These are phyloP conservation scores for Biscogniauxia mediterranea DNA, from an alignment of 2,329 filamentous ascomycete genomes.

Conservation along the genomic window DNA sequence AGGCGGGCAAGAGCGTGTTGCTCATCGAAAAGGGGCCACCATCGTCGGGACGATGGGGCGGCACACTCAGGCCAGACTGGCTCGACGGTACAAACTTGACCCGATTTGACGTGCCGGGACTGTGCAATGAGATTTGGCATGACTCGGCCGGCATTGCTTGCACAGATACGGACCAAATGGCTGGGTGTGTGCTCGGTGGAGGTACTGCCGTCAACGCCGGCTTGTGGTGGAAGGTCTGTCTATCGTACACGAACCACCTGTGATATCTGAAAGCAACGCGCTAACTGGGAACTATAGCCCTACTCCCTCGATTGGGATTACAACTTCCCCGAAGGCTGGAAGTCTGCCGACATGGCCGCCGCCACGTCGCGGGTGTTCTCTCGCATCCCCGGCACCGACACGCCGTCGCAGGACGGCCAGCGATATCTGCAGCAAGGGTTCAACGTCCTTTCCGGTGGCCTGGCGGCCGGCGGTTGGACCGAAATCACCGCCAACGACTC, in stretches of 20 bases:
- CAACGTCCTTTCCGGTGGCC: constrained; percentile 57
- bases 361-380: constrained; percentile 63
- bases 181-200: constrained; percentile 68
- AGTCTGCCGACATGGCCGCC: constrained; percentile 57
- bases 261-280: constrained; percentile 8
- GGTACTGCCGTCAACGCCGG: constrained; percentile 66
- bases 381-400: constrained; percentile 68
- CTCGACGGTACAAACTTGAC: constrained; percentile 60
- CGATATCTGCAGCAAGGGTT: constrained; percentile 68
- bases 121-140: constrained; percentile 69
- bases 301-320: constrained; percentile 66
- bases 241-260: constrained; percentile 10
- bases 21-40: constrained; percentile 60
- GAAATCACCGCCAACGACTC: constrained; percentile 58
- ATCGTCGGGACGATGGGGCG: constrained; percentile 64
- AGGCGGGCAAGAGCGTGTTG: constrained; percentile 63
- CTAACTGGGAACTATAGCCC: constrained; percentile 37
- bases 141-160: constrained; percentile 64
- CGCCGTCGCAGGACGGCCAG: constrained; percentile 64
- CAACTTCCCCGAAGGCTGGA: constrained; percentile 72
- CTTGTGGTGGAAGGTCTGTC: constrained; percentile 61
- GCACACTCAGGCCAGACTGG: constrained; percentile 61
- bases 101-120: constrained; percentile 68
- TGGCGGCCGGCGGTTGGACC: constrained; percentile 61
- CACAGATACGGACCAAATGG: constrained; percentile 70